These are phyloP conservation scores for Ammopiptanthus mongolicus DNA, from an alignment of 306 rosid genomes.

Conservation along the genomic window DNA sequence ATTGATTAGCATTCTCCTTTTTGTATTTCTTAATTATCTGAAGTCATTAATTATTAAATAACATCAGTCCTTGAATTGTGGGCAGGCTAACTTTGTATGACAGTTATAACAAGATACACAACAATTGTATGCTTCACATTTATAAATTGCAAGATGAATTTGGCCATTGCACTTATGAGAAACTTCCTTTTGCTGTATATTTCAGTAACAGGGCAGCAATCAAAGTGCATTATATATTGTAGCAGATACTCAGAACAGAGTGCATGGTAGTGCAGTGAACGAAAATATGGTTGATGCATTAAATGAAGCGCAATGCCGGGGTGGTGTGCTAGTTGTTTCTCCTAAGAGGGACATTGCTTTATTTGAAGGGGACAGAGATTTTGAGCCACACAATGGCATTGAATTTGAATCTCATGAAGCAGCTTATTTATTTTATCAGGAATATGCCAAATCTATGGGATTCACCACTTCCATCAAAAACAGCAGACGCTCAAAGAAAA, in stretches of 20 bases:
- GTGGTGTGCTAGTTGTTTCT: slow-evolving; percentile 36
- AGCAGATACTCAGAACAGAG: slow-evolving; percentile 29
- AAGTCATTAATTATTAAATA: not conserved
- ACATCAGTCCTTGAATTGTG: not conserved
- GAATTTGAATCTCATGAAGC: slow-evolving; percentile 83
- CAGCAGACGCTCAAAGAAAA: slow-evolving; percentile 94
- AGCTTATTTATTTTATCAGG: slow-evolving; percentile 80
- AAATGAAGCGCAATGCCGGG: slow-evolving; percentile 47
- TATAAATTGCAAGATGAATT: not conserved
- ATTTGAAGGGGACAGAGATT: slow-evolving; percentile 68
- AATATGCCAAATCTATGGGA: slow-evolving; percentile 96
- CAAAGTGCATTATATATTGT: slow-evolving; percentile 6
- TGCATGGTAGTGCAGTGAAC: slow-evolving; percentile 27
- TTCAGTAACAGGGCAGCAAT: slow-evolving; percentile 20
- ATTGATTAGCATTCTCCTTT: too few species aligned
- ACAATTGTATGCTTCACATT: not conserved
- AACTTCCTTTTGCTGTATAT: slow-evolving; percentile 10
- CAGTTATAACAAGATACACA: not conserved
- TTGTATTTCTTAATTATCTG: not conserved
- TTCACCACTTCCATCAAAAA: slow-evolving; percentile 91
- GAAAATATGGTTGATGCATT: slow-evolving; percentile 48
- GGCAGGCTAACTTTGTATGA: not conserved
- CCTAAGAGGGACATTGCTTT: slow-evolving; percentile 45
- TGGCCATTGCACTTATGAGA: not conserved
- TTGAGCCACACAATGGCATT: slow-evolving; percentile 77